phyloP scores from a whole-genome alignment of 2,329 filamentous ascomycete species.

The Botryosphaeria dothidea region DNA sequence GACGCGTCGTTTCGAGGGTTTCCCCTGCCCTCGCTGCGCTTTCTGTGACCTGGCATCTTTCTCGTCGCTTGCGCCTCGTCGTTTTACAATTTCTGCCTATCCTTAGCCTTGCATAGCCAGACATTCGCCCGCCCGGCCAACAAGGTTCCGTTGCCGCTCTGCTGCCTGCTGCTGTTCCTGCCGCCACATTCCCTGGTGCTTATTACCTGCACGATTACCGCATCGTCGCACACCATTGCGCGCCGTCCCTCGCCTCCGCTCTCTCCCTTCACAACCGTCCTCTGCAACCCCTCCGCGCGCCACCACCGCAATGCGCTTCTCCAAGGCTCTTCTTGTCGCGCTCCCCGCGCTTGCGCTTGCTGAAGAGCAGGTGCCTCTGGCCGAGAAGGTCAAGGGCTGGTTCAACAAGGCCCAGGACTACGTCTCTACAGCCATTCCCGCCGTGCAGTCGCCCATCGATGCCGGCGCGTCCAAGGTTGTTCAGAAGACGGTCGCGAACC shows the following conservation, averaged over 20 bases:
- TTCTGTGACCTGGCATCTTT: conserved; percentile 14
- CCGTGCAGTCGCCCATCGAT: conserved; percentile 40
- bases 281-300: neutral
- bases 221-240: conserved; percentile 16
- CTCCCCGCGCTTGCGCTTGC: conserved; percentile 51
- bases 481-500: conserved; percentile 52
- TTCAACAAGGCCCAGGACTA: conserved; percentile 57
- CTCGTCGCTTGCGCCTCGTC: neutral
- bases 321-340: conserved; percentile 50
- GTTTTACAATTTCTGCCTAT: conserved; percentile 6
- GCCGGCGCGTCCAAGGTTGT: conserved; percentile 56
- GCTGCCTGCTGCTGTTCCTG: neutral
- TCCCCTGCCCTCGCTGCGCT: conserved; percentile 9
- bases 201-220: conserved; percentile 20
- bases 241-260: conserved; percentile 3
- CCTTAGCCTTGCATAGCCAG: conserved; percentile 14
- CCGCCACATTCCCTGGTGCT: conserved; percentile 7
- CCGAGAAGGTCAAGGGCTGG: conserved; percentile 61
- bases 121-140: neutral
- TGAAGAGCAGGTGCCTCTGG: conserved; percentile 61
- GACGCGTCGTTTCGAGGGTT: conserved; percentile 14
- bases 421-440: conserved; percentile 54
- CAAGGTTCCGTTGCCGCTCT: neutral
- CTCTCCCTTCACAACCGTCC: neutral
- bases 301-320: conserved; percentile 16